Percentiles rank a stretch among this genome's conserved stretches.
These are phyloP conservation scores for Toxoplasma gondii DNA, from an alignment of 169 alveolate species.

Conservation along the genomic window DNA sequence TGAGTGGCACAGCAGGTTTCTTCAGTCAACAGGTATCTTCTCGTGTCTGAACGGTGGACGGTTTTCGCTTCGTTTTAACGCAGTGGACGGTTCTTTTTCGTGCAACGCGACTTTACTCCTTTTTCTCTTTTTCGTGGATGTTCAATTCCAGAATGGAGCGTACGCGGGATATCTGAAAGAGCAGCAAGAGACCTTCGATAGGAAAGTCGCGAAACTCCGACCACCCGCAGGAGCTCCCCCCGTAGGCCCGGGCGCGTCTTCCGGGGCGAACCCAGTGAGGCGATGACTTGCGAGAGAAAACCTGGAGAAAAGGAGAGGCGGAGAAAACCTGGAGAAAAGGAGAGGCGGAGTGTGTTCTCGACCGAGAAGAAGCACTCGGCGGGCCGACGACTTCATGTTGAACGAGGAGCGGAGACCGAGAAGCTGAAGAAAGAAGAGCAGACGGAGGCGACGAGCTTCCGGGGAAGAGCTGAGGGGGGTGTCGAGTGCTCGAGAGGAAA, in stretches of 20 bases:
- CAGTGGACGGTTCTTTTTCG: too few relatives aligned
- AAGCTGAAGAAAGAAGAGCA: not conserved
- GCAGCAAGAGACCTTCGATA: constrained; percentile 37
- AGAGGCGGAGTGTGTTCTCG: not conserved
- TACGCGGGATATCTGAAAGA: constrained; percentile 48
- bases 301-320: not conserved
- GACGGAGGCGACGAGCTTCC: not conserved
- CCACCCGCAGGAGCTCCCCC: not conserved
- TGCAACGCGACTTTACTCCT: too few relatives aligned
- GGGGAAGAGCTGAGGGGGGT: not conserved
- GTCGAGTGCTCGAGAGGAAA: too few relatives aligned
- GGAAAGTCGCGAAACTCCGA: not conserved
- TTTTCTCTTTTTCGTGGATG: not conserved
- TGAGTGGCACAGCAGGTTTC: too few relatives aligned
- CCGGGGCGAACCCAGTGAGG: not conserved
- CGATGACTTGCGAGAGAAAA: not conserved
- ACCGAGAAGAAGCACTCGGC: too few relatives aligned
- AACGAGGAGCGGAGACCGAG: not conserved
- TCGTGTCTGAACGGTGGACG: too few relatives aligned
- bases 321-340: not conserved
- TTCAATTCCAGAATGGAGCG: constrained; percentile 42
- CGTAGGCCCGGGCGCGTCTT: not conserved
- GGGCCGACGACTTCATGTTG: too few relatives aligned
- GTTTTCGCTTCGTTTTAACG: too few relatives aligned
- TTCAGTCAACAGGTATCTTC: too few relatives aligned